These are phyloP conservation scores for Plasmodium adleri DNA, from an alignment of 169 alveolate genomes.

Conservation along the genomic window DNA sequence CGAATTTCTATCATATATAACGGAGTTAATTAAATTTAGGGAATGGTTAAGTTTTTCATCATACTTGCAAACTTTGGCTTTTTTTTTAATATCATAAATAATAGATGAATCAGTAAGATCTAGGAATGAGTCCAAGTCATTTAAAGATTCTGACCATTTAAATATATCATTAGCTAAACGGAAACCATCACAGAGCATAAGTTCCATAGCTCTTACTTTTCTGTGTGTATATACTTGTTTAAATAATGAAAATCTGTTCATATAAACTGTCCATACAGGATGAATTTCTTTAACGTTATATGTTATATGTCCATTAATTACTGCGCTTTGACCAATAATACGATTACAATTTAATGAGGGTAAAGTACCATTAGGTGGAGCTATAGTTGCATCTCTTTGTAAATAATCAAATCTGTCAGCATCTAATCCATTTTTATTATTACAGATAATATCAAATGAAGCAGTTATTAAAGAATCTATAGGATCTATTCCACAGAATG, in stretches of 20 bases:
- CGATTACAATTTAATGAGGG: constrained; percentile 75
- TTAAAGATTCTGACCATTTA: constrained; percentile 71
- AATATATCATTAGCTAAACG: constrained; percentile 64
- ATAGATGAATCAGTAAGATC: constrained; percentile 63
- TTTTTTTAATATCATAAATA: constrained; percentile 61
- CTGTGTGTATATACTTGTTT: constrained; percentile 87
- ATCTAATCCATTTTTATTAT: constrained; percentile 92
- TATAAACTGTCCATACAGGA: constrained; percentile 84
- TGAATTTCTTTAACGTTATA: constrained; percentile 82
- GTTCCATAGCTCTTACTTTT: constrained; percentile 85
- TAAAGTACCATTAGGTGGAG: constrained; percentile 80
- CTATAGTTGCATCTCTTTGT: constrained; percentile 90
- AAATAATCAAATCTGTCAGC: constrained; percentile 93
- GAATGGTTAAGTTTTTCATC: constrained; percentile 56
- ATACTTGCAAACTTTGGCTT: constrained; percentile 1
- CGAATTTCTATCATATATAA: constrained; percentile 67
- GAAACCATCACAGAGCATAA: constrained; percentile 84
- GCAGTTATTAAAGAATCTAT: constrained; percentile 82
- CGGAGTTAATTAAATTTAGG: constrained; percentile 61
- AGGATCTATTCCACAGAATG: constrained; percentile 72
- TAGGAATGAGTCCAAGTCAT: constrained; percentile 54
- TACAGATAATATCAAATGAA: constrained; percentile 91
- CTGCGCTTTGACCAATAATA: constrained; percentile 76
- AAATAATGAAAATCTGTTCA: constrained; percentile 84
- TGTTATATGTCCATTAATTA: constrained; percentile 80